These are phyloP conservation scores for Chlorella sp. DNA, from an alignment of 139 green algal genomes.

Conservation along the genomic window DNA sequence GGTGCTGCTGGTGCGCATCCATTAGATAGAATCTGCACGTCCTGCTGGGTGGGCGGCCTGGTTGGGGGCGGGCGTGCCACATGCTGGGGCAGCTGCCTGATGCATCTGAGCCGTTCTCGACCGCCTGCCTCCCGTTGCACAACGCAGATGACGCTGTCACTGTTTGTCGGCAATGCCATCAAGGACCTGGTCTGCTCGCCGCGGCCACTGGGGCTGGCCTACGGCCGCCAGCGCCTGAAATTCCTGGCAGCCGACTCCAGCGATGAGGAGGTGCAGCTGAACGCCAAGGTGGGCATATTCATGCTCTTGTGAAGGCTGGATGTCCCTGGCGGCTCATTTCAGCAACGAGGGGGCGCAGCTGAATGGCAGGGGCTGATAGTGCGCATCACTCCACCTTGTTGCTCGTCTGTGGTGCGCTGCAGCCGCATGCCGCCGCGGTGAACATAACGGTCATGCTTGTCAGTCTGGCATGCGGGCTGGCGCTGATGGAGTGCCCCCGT, in stretches of 20 bases:
- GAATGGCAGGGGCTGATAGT: not conserved
- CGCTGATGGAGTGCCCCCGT: no score
- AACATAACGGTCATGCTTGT: no score
- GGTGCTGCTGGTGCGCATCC: slow-evolving; percentile 25
- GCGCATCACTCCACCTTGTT: no score
- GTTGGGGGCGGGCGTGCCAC: not conserved
- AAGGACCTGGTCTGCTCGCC: slow-evolving; percentile 62
- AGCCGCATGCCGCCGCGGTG: no score
- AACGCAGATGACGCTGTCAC: slow-evolving; percentile 42
- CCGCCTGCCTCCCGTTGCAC: not conserved
- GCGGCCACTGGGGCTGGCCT: slow-evolving; percentile 42
- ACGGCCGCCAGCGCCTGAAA: slow-evolving; percentile 23
- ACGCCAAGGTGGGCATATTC: slow-evolving; percentile 35
- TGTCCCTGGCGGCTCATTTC: no score
- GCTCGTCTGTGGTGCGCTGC: no score
- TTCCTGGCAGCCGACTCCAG: slow-evolving; percentile 18
- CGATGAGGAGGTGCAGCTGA: slow-evolving; percentile 44
- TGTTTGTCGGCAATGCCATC: slow-evolving; percentile 63
- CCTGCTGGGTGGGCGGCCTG: no score
- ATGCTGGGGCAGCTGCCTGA: no score
- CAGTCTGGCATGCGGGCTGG: no score
- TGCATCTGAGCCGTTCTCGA: not conserved
- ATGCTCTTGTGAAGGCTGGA: no score
- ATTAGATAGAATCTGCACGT: no score
- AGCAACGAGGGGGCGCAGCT: not conserved